Base-by-base conservation (phyloP, 306 rosid species). In the Prunus mume region DNA sequence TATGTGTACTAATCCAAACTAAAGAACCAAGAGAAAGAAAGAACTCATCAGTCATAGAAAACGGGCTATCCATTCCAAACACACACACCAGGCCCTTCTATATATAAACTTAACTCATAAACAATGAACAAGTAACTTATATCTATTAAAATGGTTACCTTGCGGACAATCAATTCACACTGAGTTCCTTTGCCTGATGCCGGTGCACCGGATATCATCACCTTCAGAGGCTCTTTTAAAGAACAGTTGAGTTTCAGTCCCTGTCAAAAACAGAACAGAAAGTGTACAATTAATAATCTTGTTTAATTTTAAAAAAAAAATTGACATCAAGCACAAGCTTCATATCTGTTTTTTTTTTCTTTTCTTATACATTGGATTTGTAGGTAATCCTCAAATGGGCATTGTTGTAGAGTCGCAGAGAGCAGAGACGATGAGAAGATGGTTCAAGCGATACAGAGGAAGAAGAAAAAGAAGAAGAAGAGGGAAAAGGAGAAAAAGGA, bases 151-250 rank as follows among this genome's bases (percentile, higher is more conserved):
- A 24, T 24, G 17, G 46, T 12, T 61, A 92, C 97, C 98, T 92
- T 90, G 58, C 77, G 83, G 56, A 89, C 96, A 78, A 95, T 92
- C 81, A 92, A 83, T 77, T 95, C 96, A 56, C 96, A 95, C 83
- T 92, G 98, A 28, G 98, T 95, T 75, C 98, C 98, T 79, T 95
- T 95, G 45, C 98, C 98, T 0, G 97, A 95, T 1, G 97, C 96
- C 38, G 98, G 98, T 11, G 98, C 93, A 76, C 98, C 98, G 6
- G 97, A 92, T 78, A 95, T 90, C 96, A 95, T 88, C 47, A 95
- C 92, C 87, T 92, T 95, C 83, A 92, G 46, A 45, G 97, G 93
- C 73, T 89, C 92, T 25, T 71, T 78, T 19, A 69, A 70, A 32
- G 93, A 87, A 76, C 97, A 90, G 11, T 46, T 83, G 84, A 89